These are phyloP conservation scores for Carallia pectinifolia DNA, from an alignment of 345 rosid species.

Conservation along the genomic window DNA sequence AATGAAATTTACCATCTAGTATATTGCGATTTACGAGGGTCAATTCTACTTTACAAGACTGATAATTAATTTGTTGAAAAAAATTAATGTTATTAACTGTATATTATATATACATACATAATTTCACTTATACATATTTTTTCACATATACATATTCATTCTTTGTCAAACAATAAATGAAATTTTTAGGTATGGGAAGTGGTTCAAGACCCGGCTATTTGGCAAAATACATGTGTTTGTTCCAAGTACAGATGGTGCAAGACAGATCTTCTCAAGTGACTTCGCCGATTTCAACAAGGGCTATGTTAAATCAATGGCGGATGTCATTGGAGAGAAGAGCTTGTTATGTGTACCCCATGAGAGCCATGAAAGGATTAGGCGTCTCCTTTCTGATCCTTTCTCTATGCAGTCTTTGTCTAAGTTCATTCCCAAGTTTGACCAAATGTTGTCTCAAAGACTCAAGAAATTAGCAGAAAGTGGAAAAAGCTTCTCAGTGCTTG, in stretches of 20 bases:
- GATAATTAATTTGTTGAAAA: too few relatives aligned
- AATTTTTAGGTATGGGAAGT: constrained; percentile 46
- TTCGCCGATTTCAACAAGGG: constrained; percentile 52
- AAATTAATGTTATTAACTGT: too few relatives aligned
- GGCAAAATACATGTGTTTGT: constrained; percentile 54
- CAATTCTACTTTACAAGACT: too few relatives aligned
- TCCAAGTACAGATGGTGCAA: constrained; percentile 47
- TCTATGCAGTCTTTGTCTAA: constrained; percentile 47
- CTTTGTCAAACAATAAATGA: too few relatives aligned
- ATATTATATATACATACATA: too few relatives aligned
- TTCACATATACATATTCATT: too few relatives aligned
- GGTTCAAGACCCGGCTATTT: constrained; percentile 57
- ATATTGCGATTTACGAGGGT: too few relatives aligned
- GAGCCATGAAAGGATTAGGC: constrained; percentile 49
- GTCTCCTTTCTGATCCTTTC: constrained; percentile 53
- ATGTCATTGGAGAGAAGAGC: constrained; percentile 47
- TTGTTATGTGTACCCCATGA: constrained; percentile 44
- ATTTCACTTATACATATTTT: too few relatives aligned
- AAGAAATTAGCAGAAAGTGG: constrained; percentile 32
- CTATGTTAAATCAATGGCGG: constrained; percentile 58
- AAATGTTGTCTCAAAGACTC: constrained; percentile 35
- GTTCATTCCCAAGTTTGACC: constrained; percentile 37
- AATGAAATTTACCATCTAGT: too few relatives aligned
- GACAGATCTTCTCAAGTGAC: constrained; percentile 39
- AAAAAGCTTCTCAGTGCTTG: constrained; percentile 41